phyloP scores from a whole-genome alignment of 768 basidiomycete genomes.

The Fomitopsis serialis region DNA sequence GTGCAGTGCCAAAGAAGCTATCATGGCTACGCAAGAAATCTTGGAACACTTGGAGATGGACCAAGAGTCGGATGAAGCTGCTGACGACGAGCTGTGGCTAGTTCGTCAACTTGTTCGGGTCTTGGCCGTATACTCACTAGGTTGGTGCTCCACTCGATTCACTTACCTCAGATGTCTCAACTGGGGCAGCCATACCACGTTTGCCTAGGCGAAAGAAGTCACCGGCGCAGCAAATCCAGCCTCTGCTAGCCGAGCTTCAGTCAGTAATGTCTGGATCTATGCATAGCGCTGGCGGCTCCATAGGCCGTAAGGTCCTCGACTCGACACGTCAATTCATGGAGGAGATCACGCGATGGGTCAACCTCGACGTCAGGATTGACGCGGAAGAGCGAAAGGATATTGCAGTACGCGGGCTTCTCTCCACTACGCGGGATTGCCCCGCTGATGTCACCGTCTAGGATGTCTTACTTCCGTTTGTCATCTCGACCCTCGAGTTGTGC shows the following conservation, averaged over 20 bases:
- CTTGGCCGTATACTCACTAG: constrained; percentile 14
- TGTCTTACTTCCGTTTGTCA: constrained; percentile 6
- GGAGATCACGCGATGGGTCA: neutral
- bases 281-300: constrained; percentile 4
- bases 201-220: constrained; percentile 14
- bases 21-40: constrained; percentile 36
- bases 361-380: neutral
- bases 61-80: constrained; percentile 14
- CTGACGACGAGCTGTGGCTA: constrained; percentile 9
- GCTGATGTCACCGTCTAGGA: constrained; percentile 2
- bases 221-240: constrained; percentile 8
- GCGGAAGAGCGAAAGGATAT: constrained; percentile 5
- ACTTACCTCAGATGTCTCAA: neutral
- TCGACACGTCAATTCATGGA: constrained; percentile 2
- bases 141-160: constrained; percentile 7
- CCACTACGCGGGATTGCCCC: too few relatives aligned
- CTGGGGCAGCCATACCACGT: constrained; percentile 19
- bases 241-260: constrained; percentile 15
- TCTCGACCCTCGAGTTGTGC: constrained; percentile 5
- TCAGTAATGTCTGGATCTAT: constrained; percentile 1
- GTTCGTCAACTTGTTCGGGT: constrained; percentile 19
- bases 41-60: constrained; percentile 26
- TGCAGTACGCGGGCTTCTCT: neutral
- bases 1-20: constrained; percentile 35
- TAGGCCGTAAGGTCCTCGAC: constrained; percentile 4